phyloP scores from a whole-genome alignment of 2,329 filamentous ascomycete genomes.

The Parastagonospora nodorum region DNA sequence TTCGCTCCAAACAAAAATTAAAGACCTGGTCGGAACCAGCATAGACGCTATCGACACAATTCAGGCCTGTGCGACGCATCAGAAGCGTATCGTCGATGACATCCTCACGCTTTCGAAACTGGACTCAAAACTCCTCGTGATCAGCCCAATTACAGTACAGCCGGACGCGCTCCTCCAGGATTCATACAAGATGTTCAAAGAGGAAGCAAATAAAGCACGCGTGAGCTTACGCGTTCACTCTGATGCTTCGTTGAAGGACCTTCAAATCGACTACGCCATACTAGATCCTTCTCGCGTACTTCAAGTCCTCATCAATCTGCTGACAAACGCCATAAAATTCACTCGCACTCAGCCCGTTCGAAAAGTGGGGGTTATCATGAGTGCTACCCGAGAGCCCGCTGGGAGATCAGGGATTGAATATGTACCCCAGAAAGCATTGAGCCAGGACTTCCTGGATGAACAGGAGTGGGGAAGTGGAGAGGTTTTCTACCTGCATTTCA shows the following conservation, averaged over 20 bases:
- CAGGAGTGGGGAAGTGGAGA: slow-evolving; percentile 10
- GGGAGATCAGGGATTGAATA: slow-evolving; percentile 2
- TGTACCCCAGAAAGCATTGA: slow-evolving; percentile 6
- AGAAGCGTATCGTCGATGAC: slow-evolving; percentile 43
- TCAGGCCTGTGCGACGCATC: slow-evolving; percentile 45
- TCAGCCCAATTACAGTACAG: slow-evolving; percentile 45
- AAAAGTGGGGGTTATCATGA: neutral
- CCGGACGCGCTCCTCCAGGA: slow-evolving; percentile 20
- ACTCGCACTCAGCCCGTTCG: slow-evolving; percentile 8
- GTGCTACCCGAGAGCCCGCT: neutral
- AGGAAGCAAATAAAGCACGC: slow-evolving; percentile 18
- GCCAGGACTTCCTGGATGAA: neutral
- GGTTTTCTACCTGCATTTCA: slow-evolving; percentile 13
- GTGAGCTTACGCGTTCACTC: slow-evolving; percentile 13
- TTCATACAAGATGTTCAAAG: slow-evolving; percentile 27
- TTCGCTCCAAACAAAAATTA: slow-evolving; percentile 16
- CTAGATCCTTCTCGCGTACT: slow-evolving; percentile 20
- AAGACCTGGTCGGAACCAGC: slow-evolving; percentile 22
- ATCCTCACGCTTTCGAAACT: slow-evolving; percentile 42
- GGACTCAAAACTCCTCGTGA: slow-evolving; percentile 37
- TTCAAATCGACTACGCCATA: slow-evolving; percentile 16
- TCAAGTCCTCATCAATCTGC: slow-evolving; percentile 36
- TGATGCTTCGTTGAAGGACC: slow-evolving; percentile 12
- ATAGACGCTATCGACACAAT: slow-evolving; percentile 47
- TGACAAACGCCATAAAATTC: slow-evolving; percentile 43